phyloP scores from a whole-genome alignment of 2,329 filamentous ascomycete species.

The Trichoderma sp. region DNA sequence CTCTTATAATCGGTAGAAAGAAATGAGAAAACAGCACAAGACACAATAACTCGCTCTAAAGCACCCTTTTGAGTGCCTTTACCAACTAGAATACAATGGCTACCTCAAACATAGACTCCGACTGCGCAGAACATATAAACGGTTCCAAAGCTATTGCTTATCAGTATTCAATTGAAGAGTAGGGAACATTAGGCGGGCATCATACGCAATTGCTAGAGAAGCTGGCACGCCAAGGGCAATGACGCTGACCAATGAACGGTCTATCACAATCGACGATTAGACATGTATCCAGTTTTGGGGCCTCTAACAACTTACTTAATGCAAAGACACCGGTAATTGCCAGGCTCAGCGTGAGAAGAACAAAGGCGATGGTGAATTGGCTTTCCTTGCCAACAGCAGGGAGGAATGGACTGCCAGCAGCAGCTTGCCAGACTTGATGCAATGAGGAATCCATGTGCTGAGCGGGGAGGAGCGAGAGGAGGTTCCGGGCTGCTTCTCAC shows the following conservation, averaged over 20 bases:
- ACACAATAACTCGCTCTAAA: conserved; percentile 33
- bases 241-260: conserved; percentile 78
- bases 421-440: conserved; percentile 90
- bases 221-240: conserved; percentile 80
- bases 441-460: conserved; percentile 75
- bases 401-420: conserved; percentile 80
- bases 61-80: conserved; percentile 35
- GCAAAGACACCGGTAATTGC: conserved; percentile 78
- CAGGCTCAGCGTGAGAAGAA: conserved; percentile 71
- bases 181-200: conserved; percentile 26
- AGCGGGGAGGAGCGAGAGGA: neutral
- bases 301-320: conserved; percentile 64
- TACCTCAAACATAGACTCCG: conserved; percentile 91
- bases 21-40: neutral
- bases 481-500: conserved; percentile 13
- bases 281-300: neutral
- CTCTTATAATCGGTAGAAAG: neutral
- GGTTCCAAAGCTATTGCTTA: conserved; percentile 72
- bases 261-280: conserved; percentile 46
- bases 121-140: conserved; percentile 99
- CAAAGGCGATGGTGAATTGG: conserved; percentile 81
- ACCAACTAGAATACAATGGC: conserved; percentile 43
- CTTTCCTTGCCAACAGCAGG: conserved; percentile 77
- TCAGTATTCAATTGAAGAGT: conserved; percentile 30
- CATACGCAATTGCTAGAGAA: conserved; percentile 87